Evolutionary conservation across 2,329 filamentous ascomycete genomes (phyloP), one percentile per base, ranked within the genome.

Genomic region (Ophiosphaerella korrae): DNA sequence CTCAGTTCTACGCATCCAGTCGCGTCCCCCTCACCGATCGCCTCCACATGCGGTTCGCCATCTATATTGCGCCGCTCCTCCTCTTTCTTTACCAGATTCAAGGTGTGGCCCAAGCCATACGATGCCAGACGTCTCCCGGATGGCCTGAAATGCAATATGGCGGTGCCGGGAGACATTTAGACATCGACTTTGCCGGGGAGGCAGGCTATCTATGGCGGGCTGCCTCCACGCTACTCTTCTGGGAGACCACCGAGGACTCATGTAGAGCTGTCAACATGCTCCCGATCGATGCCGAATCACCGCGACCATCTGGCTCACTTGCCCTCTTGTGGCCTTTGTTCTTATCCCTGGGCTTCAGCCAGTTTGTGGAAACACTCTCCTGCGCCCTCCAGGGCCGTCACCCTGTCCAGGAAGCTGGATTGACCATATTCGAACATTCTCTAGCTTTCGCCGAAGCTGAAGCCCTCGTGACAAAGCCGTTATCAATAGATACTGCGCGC

Each of bases 361-460:
- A 96, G 68, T 93, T 97, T 62, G 77, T 96, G 16, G 94, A 97
- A 74, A 94, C 90, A 0, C 77, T 97, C 8, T 88, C 88, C 3
- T 96, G 91, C 71, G 90, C 93, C 8, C 82, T 97, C 6, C 91
- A 96, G 71, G 93, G 93, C 29, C 85, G 89, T 2, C 83, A 85
- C 2, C 84, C 90, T 0, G 84, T 89, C 56, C 88, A 90, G 0
- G 94, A 97, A 75, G 95, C 91, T 1, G 92, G 92, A 14, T 96
- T 97, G 90, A 96, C 92, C 0, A 83, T 97, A 2, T 96, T 97
- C 65, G 94, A 99, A 71, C 92, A 97, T 68, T 97, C 92, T 0
- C 80, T 99, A 7, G 93, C 93, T 2, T 99, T 97, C 75, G 91
- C 93, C 9, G 94, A 99, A 74, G 93, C 93, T 7, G 94, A 99